Percentiles rank a stretch among this genome's conserved stretches.
Conservation (phyloP, 192 early-diverging fungal genomes). For the Lobosporangium transversale region DNA sequence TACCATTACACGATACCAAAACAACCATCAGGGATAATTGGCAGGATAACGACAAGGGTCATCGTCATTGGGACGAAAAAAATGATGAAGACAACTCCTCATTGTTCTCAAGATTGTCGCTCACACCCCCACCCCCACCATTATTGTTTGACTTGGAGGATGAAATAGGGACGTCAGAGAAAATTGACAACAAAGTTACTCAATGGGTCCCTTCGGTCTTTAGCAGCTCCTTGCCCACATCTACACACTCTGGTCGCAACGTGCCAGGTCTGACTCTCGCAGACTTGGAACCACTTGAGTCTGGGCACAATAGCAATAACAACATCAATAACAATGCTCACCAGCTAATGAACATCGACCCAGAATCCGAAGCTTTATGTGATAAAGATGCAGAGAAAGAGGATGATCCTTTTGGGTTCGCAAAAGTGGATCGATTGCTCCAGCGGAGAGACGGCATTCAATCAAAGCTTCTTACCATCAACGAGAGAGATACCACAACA, state of each 20-base stretch:
- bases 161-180: background rate
- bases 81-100: too few species aligned
- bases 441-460: background rate
- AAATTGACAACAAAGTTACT: too few species aligned
- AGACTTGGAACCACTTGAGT: background rate
- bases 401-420: conserved; percentile 36
- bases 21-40: too few species aligned
- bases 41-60: too few species aligned
- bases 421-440: conserved; percentile 18
- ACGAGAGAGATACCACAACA: background rate
- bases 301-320: too few species aligned
- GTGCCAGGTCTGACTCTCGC: background rate
- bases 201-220: background rate
- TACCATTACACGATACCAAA: too few species aligned
- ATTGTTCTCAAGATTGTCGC: conserved; percentile 13
- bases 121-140: conserved; percentile 19
- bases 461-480: conserved; percentile 21
- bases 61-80: too few species aligned
- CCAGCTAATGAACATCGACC: background rate
- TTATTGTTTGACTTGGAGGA: conserved; percentile 1
- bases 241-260: background rate
- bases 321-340: background rate
- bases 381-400: background rate
- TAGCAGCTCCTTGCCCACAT: background rate
- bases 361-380: background rate